These are phyloP conservation scores for Alternaria arborescens DNA, from an alignment of 2,329 filamentous ascomycete genomes.

Conservation along the genomic window DNA sequence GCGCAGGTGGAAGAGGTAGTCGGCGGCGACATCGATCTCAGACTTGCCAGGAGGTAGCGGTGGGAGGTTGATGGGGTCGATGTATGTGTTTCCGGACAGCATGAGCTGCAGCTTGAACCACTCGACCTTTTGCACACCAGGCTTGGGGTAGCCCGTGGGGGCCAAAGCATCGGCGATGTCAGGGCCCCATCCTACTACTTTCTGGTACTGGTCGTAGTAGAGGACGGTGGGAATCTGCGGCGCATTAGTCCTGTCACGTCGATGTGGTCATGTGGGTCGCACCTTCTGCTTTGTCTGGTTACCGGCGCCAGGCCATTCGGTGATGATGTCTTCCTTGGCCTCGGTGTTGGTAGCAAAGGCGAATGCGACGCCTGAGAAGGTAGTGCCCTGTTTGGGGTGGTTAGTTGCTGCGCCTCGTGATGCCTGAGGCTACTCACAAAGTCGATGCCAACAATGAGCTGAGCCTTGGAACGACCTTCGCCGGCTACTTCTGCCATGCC, in stretches of 20 bases:
- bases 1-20: constrained; percentile 97
- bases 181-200: constrained; percentile 98
- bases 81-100: constrained; percentile 98
- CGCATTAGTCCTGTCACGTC: constrained; percentile 6
- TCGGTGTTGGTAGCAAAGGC: constrained; percentile 94
- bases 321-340: constrained; percentile 98
- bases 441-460: constrained; percentile 98
- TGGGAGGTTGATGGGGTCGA: constrained; percentile 97
- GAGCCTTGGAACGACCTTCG: constrained; percentile 88
- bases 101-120: constrained; percentile 99
- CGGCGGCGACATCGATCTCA: constrained; percentile 98
- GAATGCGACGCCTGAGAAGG: constrained; percentile 96
- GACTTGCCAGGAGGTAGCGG: constrained; percentile 97
- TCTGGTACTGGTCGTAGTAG: constrained; percentile 99
- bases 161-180: constrained; percentile 97
- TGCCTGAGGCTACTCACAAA: constrained; percentile 70
- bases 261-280: constrained; percentile 15
- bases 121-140: constrained; percentile 97
- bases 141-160: constrained; percentile 96
- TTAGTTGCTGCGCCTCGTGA: constrained; percentile 45
- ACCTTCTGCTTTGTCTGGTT: constrained; percentile 99
- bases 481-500: constrained; percentile 77
- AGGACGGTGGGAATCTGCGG: constrained; percentile 94
- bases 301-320: constrained; percentile 97
- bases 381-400: constrained; percentile 74